A percentile compares a stretch with the other conserved stretches of the same genome.
phyloP scores from a whole-genome alignment of 179 eudicot genomes.

The Carnegiea gigantea region DNA sequence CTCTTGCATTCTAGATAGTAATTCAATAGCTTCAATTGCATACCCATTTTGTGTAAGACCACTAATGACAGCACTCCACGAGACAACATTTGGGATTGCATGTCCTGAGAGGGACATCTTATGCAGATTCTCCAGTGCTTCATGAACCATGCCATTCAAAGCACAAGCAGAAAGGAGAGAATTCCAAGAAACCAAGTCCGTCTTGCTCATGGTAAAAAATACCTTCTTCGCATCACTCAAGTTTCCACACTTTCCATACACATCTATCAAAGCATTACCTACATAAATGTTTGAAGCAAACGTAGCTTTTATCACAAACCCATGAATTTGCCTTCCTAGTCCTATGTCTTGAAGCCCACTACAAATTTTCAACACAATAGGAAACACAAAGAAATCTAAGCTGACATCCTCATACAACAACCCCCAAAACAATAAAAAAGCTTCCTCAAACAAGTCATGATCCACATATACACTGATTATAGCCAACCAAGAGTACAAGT shows the following conservation, averaged over 20 bases:
- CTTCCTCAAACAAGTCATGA: conserved; percentile 42
- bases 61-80: conserved; percentile 59
- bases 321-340: neutral
- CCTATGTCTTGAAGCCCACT: neutral
- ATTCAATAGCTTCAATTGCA: conserved; percentile 48
- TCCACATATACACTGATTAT: conserved; percentile 34
- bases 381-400: neutral
- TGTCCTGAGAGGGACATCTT: conserved; percentile 37
- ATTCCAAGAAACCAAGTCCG: conserved; percentile 63
- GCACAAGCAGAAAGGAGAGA: conserved; percentile 49
- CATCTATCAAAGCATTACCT: conserved; percentile 60
- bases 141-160: conserved; percentile 45
- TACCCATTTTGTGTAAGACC: conserved; percentile 57
- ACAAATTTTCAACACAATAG: neutral
- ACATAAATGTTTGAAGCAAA: conserved; percentile 47
- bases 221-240: conserved; percentile 40
- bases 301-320: conserved; percentile 29
- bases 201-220: conserved; percentile 32
- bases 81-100: conserved; percentile 47
- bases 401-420: conserved; percentile 20
- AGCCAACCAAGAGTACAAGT: conserved; percentile 49
- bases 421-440: conserved; percentile 32
- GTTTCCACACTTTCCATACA: conserved; percentile 62
- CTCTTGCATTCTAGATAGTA: conserved; percentile 42
- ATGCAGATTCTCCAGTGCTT: conserved; percentile 46